Evolutionary conservation across 2,329 filamentous ascomycete genomes (phyloP), one percentile per base, ranked within the genome.

Genomic region (Phaeomoniella chlamydospora): DNA sequence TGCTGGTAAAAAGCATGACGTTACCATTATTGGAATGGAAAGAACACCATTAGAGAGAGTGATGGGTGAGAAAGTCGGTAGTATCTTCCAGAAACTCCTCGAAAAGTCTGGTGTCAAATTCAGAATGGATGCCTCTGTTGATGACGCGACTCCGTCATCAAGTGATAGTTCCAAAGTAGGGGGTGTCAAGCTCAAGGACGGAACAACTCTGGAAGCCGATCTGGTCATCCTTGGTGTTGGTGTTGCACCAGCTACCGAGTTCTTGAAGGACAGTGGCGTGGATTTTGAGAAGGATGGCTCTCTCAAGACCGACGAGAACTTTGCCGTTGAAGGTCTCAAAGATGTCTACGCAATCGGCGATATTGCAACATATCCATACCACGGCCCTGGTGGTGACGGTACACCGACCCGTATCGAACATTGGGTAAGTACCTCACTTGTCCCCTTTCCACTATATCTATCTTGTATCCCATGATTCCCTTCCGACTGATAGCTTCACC

Each of bases 271-370:
- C 34, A 63, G 68, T 18, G 68, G 68, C 11, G 56, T 94, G 18
- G 59, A 67, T 16, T 72, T 96, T 1, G 76, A 88, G 46, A 65
- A 80, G 29, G 90, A 98, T 49, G 86, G 86, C n/a, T 93, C 85
- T 1, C 49, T 98, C 37, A 72, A 70, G 49, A 86, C 83, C 0
- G 78, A 94, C 54, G 79, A 86, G 49, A 70, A 73, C 36, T 94
- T 90, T 56, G 68, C 74, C 5, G 79, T 96, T 2, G 62, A 70
- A 2, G 83, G 82, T 1, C 58, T 90, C 3, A 70, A 80, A 49
- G 80, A 88, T 45, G 86, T 94, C 35, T 98, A 83, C 52, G 90
- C 90, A 11, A 75, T 98, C 41, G 88, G 88, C 36, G 90, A 98
- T 54, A 96, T 98, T 42, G 87, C 90, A 10, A 87, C 82, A 0